Percentiles rank a stretch among this genome's conserved stretches.
Evolutionary conservation across 768 basidiomycete genomes (phyloP).

Genomic region (Leccinum olivaceopallidum): DNA sequence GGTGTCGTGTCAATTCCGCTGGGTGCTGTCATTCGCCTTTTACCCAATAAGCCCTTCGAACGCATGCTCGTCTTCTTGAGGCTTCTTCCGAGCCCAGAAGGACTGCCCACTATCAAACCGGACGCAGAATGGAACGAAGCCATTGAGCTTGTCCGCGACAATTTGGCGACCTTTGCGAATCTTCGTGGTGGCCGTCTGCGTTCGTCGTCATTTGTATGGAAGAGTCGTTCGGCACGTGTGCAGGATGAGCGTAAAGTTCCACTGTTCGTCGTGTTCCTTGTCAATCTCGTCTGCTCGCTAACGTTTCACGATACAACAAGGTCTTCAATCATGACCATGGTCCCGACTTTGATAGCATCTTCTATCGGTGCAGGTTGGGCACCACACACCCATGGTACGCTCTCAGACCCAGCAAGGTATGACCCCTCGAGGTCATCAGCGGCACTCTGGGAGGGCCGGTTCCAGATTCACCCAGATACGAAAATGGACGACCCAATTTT

Average conservation of each 20-base stretch:
- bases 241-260: constrained; percentile 47
- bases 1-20: constrained; percentile 88
- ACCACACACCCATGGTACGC: constrained; percentile 53
- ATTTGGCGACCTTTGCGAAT: constrained; percentile 78
- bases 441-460: constrained; percentile 80
- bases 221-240: constrained; percentile 66
- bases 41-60: constrained; percentile 83
- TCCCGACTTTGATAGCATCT: constrained; percentile 72
- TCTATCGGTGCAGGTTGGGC: constrained; percentile 69
- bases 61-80: constrained; percentile 52
- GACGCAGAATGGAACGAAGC: constrained; percentile 77
- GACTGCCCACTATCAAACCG: constrained; percentile 60
- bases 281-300: constrained; percentile 10
- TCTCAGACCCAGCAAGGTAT: constrained; percentile 72
- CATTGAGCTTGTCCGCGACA: constrained; percentile 81
- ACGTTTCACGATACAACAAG: constrained; percentile 25
- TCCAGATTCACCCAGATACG: constrained; percentile 89
- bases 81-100: constrained; percentile 62
- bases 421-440: constrained; percentile 83
- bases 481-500: constrained; percentile 58
- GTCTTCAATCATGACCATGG: constrained; percentile 61
- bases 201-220: constrained; percentile 81
- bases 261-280: constrained; percentile 44
- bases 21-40: constrained; percentile 74
- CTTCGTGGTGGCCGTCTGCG: constrained; percentile 88